Percentiles rank a stretch among this genome's conserved stretches.
These are phyloP conservation scores for Geosmithia morbida DNA, from an alignment of 2,329 filamentous ascomycete species.

Conservation along the genomic window DNA sequence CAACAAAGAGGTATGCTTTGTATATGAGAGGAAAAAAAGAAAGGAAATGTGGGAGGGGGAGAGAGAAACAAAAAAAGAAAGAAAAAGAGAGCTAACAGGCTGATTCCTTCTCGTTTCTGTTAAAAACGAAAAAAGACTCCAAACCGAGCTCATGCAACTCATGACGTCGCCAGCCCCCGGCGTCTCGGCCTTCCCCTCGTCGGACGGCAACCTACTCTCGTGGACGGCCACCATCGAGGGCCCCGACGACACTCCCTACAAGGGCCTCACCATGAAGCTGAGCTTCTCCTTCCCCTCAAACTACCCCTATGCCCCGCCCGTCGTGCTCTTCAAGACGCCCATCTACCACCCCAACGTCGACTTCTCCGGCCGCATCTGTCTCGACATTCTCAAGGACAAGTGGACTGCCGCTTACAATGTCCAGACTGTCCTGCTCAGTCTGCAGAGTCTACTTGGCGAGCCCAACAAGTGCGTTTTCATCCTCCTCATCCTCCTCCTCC, in stretches of 20 bases:
- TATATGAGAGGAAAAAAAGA: background rate
- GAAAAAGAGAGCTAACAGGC: background rate
- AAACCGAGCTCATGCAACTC: constrained; percentile 95
- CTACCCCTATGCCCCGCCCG: constrained; percentile 85
- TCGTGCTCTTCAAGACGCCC: constrained; percentile 92
- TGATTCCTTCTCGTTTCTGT: too few relatives aligned
- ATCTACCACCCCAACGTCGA: constrained; percentile 99
- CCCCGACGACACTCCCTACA: constrained; percentile 83
- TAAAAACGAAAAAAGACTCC: constrained; percentile 57
- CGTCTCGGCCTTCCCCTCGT: constrained; percentile 86
- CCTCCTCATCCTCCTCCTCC: background rate
- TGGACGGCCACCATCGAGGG: constrained; percentile 94
- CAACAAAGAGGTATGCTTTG: constrained; percentile 54
- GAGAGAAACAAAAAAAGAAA: background rate
- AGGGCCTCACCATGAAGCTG: constrained; percentile 79
- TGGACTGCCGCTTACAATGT: constrained; percentile 98
- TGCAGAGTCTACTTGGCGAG: constrained; percentile 91
- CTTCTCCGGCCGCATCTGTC: constrained; percentile 89
- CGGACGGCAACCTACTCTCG: constrained; percentile 75
- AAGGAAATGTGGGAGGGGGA: too few relatives aligned
- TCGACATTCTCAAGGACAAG: constrained; percentile 98
- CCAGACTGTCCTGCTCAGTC: constrained; percentile 77
- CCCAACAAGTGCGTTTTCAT: constrained; percentile 78
- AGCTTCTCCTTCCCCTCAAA: constrained; percentile 80
- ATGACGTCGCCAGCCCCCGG: constrained; percentile 93